Evolutionary conservation across 257 asterid genomes (phyloP), one percentile per base, ranked within the genome.

Genomic region (Haberlea rhodopensis): DNA sequence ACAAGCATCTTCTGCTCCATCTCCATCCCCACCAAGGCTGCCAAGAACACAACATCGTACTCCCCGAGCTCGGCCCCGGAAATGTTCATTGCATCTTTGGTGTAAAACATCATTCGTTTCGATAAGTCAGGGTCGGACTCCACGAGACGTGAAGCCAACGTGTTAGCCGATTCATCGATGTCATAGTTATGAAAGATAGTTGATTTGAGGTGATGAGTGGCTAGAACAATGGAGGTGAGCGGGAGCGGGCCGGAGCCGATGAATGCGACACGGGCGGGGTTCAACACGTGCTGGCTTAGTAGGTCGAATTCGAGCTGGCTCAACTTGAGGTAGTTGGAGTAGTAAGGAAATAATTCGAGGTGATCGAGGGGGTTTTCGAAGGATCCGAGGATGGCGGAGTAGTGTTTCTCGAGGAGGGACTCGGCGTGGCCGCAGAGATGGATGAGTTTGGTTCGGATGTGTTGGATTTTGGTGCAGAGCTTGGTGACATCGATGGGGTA

Each of bases 221-320:
- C 96, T 18, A 91, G 68, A 23, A 86, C 95, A 54, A 91, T 79
- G n/a, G 98, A 83, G 63, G 96, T 88, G 13, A 91, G 80, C 2
- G 98, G 96, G n/a, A 91, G 81, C 6, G 98, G 98, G 21, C 96
- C 96, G 10, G 96, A 88, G 22, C 98, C 98, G 4, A 88, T 67
- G 49, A 91, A 88, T 43, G 96, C 98, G 8, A 88, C 18, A 1
- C 73, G 76, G 7, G 23, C 13, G 0, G 94, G 90, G 66, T 60
- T 10, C 8, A 67, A 52, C 64, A 23, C 45, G 76, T 87, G 85
- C 22, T 63, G 78, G 49, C 54, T 26, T 1, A 91, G 80, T 65
- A 91, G 83, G 65, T 75, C 82, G 81, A 40, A 79, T 49, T 91
- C 98, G 40, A 91, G 84, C 23, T 71, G 71, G 62, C 80, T 46